phyloP scores from a whole-genome alignment of 2,329 filamentous ascomycete species.

The Xylariaceae sp. region DNA sequence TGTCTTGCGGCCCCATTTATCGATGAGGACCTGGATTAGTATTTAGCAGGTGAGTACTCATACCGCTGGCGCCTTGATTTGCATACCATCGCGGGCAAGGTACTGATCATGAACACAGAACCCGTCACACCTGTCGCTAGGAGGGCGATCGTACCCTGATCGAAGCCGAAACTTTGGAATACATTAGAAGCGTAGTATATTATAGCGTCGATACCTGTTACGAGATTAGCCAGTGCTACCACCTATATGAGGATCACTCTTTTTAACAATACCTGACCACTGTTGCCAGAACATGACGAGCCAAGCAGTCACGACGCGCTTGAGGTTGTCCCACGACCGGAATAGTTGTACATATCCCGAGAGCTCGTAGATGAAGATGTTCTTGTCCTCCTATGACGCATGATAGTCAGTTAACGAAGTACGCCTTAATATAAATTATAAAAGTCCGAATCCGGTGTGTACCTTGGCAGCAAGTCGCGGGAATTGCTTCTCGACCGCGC shows the following conservation, averaged over 20 bases:
- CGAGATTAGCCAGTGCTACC: no score
- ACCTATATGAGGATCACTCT: no score
- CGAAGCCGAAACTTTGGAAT: slow-evolving; percentile 39
- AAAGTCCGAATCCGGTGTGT: background rate
- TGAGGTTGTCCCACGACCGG: background rate
- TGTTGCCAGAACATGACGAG: slow-evolving; percentile 59
- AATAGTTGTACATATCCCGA: slow-evolving; percentile 54
- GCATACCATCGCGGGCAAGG: slow-evolving; percentile 44
- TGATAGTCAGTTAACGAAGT: no score
- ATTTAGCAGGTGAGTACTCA: no score
- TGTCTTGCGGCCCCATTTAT: slow-evolving; percentile 48
- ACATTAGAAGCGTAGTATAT: slow-evolving; percentile 52
- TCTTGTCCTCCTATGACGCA: slow-evolving; percentile 25
- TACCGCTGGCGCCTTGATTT: no score
- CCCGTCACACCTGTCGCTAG: background rate
- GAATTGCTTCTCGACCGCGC: slow-evolving; percentile 38
- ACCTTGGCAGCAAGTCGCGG: background rate
- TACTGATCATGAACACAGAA: slow-evolving; percentile 40
- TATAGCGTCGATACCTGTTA: slow-evolving; percentile 53
- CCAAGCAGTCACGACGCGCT: background rate
- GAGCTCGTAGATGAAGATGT: slow-evolving; percentile 49
- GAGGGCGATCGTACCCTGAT: background rate
- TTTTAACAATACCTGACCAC: slow-evolving; percentile 53
- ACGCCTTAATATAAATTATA: background rate
- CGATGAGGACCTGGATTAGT: slow-evolving; percentile 45